A percentile compares a stretch with the other conserved stretches of the same genome.
Evolutionary conservation across 2,329 filamentous ascomycete genomes (phyloP).

Genomic region (Arthroderma sp.): DNA sequence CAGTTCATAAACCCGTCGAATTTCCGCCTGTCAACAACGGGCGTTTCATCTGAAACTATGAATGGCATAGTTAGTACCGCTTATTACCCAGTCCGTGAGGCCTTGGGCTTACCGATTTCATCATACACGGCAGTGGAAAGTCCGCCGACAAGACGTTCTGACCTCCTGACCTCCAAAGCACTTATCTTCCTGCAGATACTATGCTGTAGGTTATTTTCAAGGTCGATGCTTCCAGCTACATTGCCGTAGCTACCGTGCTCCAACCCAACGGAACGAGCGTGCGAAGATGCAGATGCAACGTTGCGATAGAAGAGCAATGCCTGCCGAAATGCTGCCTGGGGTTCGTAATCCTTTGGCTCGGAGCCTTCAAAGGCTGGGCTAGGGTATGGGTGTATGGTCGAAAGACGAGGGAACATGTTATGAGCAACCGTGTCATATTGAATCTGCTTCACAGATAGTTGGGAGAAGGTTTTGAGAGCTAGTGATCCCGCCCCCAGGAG

Average conservation of each 20-base stretch:
- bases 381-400: constrained; percentile 33
- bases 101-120: constrained; percentile 21
- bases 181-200: constrained; percentile 32
- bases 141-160: constrained; percentile 28
- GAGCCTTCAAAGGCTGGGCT: constrained; percentile 27
- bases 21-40: constrained; percentile 22
- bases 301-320: constrained; percentile 30
- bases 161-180: constrained; percentile 29
- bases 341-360: constrained; percentile 30
- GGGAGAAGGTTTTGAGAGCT: constrained; percentile 33
- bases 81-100: background rate
- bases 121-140: constrained; percentile 23
- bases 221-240: constrained; percentile 29
- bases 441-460: constrained; percentile 36
- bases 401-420: constrained; percentile 34
- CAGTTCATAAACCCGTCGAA: constrained; percentile 31
- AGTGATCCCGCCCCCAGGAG: constrained; percentile 33
- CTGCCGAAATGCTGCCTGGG: constrained; percentile 27
- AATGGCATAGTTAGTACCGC: background rate
- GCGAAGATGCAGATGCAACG: constrained; percentile 25
- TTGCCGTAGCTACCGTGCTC: constrained; percentile 32
- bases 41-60: constrained; percentile 20
- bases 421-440: constrained; percentile 37
- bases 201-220: constrained; percentile 25
- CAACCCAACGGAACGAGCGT: constrained; percentile 26